Evolutionary conservation across 2,329 filamentous ascomycete species (phyloP).

Genomic region (Fusarium equiseti): DNA sequence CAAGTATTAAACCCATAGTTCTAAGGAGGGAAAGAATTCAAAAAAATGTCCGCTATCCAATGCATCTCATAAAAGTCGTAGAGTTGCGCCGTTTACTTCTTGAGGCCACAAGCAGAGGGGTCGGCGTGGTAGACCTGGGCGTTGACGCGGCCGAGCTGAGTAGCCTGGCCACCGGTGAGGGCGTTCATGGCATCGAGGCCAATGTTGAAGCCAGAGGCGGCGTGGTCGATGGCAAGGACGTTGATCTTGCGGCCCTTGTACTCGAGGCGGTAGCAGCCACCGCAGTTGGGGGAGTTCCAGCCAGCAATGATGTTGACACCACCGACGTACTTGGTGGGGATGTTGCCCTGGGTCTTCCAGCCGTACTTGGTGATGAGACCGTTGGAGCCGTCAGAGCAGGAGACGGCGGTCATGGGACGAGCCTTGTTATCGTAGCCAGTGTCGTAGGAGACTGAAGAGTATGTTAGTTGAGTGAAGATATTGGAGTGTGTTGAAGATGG

Average conservation of each 20-base stretch:
- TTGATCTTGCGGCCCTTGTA: slow-evolving; percentile 65
- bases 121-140: slow-evolving; percentile 61
- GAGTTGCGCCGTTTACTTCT: slow-evolving; percentile 31
- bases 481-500: neutral
- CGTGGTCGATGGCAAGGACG: slow-evolving; percentile 68
- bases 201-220: slow-evolving; percentile 66
- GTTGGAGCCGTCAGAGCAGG: slow-evolving; percentile 77
- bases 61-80: slow-evolving; percentile 32
- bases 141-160: slow-evolving; percentile 64
- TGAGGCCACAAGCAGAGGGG: slow-evolving; percentile 58
- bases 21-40: slow-evolving; percentile 41
- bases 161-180: slow-evolving; percentile 65
- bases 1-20: slow-evolving; percentile 43
- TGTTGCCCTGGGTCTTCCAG: slow-evolving; percentile 66
- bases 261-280: slow-evolving; percentile 68
- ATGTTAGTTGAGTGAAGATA: slow-evolving; percentile 32
- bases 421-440: slow-evolving; percentile 72
- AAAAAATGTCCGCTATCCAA: slow-evolving; percentile 21
- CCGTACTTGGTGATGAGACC: slow-evolving; percentile 73
- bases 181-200: slow-evolving; percentile 67
- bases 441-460: slow-evolving; percentile 74
- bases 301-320: slow-evolving; percentile 63
- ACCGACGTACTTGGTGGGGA: slow-evolving; percentile 67
- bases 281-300: slow-evolving; percentile 70
- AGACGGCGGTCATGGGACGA: slow-evolving; percentile 67